Conservation (phyloP, 2,329 filamentous ascomycete species). For the Blastomyces silverae region DNA sequence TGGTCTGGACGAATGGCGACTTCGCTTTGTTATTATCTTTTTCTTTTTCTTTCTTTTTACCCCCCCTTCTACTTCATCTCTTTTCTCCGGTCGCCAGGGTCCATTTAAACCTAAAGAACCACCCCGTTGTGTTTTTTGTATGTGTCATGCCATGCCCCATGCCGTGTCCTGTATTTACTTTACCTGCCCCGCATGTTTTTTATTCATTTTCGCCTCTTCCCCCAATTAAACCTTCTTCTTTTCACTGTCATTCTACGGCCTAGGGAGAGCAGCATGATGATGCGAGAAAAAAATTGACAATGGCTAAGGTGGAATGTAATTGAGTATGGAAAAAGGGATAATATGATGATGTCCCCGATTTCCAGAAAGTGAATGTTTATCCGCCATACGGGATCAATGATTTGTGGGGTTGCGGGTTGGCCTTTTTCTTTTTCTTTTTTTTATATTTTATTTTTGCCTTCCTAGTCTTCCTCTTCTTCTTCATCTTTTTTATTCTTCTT, state of each 20-base stretch:
- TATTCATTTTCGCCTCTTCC: neutral
- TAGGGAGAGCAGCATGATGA: constrained; percentile 6
- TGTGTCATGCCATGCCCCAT: constrained; percentile 1
- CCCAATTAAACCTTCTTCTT: constrained; percentile 14
- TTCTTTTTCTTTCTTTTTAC: constrained; percentile 17
- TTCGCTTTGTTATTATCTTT: constrained; percentile 19
- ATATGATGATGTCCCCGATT: neutral
- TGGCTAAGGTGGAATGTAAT: neutral
- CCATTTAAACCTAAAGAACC: neutral
- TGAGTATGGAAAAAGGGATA: neutral
- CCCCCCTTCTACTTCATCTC: constrained; percentile 9
- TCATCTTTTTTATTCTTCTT: constrained; percentile 2
- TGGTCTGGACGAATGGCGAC: constrained; percentile 9
- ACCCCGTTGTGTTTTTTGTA: neutral
- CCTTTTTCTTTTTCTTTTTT: constrained; percentile 21
- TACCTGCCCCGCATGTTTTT: neutral
- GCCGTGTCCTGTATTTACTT: constrained; percentile 19
- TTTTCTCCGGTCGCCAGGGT: neutral
- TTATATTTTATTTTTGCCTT: constrained; percentile 5
- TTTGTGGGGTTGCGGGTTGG: constrained; percentile 16
- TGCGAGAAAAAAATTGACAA: neutral
- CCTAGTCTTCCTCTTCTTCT: neutral
- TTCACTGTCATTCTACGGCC: constrained; percentile 17
- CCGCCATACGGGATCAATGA: neutral
- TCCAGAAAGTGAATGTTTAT: constrained; percentile 3